These are phyloP conservation scores for Blastomyces percursus DNA, from an alignment of 2,329 filamentous ascomycete genomes.

Conservation along the genomic window DNA sequence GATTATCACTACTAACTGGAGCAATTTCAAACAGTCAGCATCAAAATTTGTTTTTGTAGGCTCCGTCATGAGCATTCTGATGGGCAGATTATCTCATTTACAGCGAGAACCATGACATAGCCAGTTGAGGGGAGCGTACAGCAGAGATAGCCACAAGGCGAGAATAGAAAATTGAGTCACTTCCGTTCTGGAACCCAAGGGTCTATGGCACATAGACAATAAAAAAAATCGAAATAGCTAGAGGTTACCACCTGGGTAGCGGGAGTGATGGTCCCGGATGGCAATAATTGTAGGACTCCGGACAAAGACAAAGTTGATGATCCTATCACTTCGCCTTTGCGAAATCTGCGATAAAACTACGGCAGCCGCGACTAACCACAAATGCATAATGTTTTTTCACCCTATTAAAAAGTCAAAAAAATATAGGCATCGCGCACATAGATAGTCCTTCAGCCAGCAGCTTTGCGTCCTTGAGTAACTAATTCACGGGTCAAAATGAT, in stretches of 20 bases:
- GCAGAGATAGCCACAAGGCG: neutral
- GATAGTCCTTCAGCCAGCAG: neutral
- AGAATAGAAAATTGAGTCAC: neutral
- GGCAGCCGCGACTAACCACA: neutral
- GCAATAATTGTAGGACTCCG: neutral
- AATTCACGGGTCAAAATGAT: conserved; percentile 7
- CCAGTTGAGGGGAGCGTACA: neutral
- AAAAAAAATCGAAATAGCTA: neutral
- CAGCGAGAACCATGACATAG: neutral
- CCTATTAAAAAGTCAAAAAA: neutral
- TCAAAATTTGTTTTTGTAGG: neutral
- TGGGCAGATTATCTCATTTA: neutral
- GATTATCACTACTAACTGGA: neutral
- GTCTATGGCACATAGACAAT: neutral
- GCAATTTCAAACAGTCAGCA: neutral
- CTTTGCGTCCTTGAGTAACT: neutral
- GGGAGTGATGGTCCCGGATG: neutral
- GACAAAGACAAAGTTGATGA: neutral
- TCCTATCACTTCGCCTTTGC: neutral
- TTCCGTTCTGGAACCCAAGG: neutral
- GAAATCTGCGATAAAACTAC: conserved; percentile 7
- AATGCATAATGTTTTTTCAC: neutral
- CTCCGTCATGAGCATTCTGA: neutral
- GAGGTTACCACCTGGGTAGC: neutral
- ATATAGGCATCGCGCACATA: no score